A percentile compares a stretch with the other conserved stretches of the same genome.
Conservation (phyloP, 1,284 basidiomycete genomes). For the Flammula alnicola region DNA sequence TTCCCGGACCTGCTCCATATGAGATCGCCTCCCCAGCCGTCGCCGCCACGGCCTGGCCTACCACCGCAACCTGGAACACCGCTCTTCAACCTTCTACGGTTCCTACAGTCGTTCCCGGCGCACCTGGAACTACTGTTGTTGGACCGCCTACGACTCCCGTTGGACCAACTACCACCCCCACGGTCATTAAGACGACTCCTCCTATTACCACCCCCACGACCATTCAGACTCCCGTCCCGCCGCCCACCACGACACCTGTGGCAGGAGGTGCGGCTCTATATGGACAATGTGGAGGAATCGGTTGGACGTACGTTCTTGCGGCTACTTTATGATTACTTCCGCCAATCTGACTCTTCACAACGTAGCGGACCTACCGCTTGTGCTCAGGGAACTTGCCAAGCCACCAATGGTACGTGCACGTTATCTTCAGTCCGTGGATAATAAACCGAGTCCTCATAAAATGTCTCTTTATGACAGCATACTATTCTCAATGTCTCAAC, state of each 20-base stretch:
- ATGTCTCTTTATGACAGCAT: slow-evolving; percentile 4
- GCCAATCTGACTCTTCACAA: no score
- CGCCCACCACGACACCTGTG: slow-evolving; percentile 7
- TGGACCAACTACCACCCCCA: slow-evolving; percentile 1
- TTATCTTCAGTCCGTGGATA: not conserved
- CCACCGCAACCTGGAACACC: slow-evolving; percentile 44
- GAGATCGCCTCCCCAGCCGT: slow-evolving; percentile 36
- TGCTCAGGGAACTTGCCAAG: slow-evolving; percentile 24
- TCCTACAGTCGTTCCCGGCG: slow-evolving; percentile 36
- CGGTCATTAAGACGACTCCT: slow-evolving; percentile 7
- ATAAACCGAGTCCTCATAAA: not conserved
- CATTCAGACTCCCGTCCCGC: not conserved
- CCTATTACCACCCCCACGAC: slow-evolving; percentile 6
- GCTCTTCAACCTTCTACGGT: slow-evolving; percentile 39
- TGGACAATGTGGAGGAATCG: slow-evolving; percentile 28
- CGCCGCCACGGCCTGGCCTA: slow-evolving; percentile 39
- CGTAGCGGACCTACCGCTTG: slow-evolving; percentile 21
- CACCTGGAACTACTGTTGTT: not conserved
- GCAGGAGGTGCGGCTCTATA: slow-evolving; percentile 21
- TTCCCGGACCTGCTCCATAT: slow-evolving; percentile 51
- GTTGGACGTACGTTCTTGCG: slow-evolving; percentile 14
- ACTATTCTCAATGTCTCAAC: slow-evolving; percentile 23
- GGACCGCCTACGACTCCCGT: not conserved
- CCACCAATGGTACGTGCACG: slow-evolving; percentile 19
- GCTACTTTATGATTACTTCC: not conserved